Evolutionary conservation across 106 monocot species (phyloP).

Genomic region (Allium cepa): DNA sequence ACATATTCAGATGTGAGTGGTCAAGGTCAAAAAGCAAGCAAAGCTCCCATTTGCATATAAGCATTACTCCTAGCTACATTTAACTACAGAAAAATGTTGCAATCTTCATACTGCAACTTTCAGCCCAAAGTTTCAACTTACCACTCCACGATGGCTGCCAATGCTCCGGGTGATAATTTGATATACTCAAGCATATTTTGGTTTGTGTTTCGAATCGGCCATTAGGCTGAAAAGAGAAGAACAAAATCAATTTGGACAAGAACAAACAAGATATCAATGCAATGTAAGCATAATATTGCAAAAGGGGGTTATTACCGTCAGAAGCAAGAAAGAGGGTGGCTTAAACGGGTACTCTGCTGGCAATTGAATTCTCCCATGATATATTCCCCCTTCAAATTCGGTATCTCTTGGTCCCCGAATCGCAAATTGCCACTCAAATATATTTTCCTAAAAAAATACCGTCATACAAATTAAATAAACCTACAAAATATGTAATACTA

Average conservation of each 20-base stretch:
- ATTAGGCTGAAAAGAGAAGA: constrained; percentile 55
- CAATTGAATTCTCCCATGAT: constrained; percentile 91
- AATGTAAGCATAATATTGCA: neutral
- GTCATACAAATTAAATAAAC: no score
- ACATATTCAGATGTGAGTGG: no score
- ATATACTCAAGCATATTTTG: constrained; percentile 97
- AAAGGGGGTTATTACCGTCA: constrained; percentile 38
- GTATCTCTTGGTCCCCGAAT: constrained; percentile 78
- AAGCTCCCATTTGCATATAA: no score
- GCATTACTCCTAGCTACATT: no score
- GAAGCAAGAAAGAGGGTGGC: constrained; percentile 85
- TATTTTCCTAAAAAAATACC: constrained; percentile 52
- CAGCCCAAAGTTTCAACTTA: constrained; percentile 9
- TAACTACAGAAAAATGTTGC: no score
- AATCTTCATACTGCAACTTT: no score
- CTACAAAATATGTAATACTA: no score
- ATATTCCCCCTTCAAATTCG: constrained; percentile 95
- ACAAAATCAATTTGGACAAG: neutral
- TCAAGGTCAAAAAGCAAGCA: no score
- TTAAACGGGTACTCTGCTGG: constrained; percentile 91
- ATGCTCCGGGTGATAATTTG: constrained; percentile 96
- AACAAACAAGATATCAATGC: neutral
- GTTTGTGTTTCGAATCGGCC: constrained; percentile 97
- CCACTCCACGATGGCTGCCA: constrained; percentile 99
- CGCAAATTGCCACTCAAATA: constrained; percentile 99